Base-by-base conservation (phyloP, 805 yeast genomes). In the Torulaspora indica region DNA sequence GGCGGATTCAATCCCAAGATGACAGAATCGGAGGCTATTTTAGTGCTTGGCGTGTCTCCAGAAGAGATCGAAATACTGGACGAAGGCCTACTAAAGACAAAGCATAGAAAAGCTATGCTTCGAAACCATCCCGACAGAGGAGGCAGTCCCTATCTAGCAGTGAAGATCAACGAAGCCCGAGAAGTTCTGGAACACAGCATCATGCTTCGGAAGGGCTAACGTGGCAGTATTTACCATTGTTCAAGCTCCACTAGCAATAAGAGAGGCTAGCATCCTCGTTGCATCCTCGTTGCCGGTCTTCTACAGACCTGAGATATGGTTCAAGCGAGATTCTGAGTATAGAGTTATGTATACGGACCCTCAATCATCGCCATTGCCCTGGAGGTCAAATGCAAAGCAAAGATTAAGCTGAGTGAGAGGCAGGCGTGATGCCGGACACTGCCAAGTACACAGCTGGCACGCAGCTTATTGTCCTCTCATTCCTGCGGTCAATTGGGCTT, bases 101-200 rank as follows among this genome's bases (percentile, higher is more conserved):
- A 80, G 47, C 96, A 90, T 62, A 78, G 96, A 68, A 73, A 73
- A 55, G 82, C 89, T 57, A 85, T 90, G 93, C 67, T 87, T 67
- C 77, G 84, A 39, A 90, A 90, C 64, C 97, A 90, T 61, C 97
- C 97, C 8, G 97, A 90, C 70, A 85, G 81, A 61, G 96, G 96
- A 27, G 97, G 97, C 2, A 83, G 95, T 8, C 85, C 95, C 22
- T 88, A 77, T 57, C 64, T 90, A 64, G 96, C 97, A 37, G 81
- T 90, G 46, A 90, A 90, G 71, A 83, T 90, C 49, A 90, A 90
- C 63, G 96, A 90, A 68, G 96, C 97, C 22, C 82, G 83, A 59
- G 95, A 87, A 56, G 77, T 84, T 56, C 69, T 86, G 61, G 40
- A 41, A 20, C 47, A 51, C 10, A 58, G 64, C 30, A 47, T 54